Base-by-base conservation (phyloP, 371 early-diverging fungal species). In the Enterocytospora artemiae region DNA sequence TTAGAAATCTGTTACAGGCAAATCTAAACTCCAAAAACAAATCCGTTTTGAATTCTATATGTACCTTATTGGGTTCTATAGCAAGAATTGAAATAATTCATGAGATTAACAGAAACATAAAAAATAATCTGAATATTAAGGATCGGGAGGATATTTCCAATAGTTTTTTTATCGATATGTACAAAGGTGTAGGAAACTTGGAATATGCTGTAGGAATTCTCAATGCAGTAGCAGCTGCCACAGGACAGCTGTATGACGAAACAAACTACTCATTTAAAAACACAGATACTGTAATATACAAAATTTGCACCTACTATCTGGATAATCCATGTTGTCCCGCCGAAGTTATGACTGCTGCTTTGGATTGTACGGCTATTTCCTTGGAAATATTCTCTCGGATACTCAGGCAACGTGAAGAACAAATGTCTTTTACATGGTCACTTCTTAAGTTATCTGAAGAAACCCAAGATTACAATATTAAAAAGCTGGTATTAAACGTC, bases 81-180 rank as follows among this genome's bases (percentile, higher is more conserved):
- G 63, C 66, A 7, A 55, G 73, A 41, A 72, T 72, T 12, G 73
- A 72, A 56, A 14, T 63, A 20, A 9, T 24, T 0, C 27, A 52
- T 18, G 43, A 20, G 1, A 54, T 59, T 9, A 28, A 30, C 45
- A 20, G 25, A n/a, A n/a, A n/a, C n/a, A n/a, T n/a, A n/a, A n/a
- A n/a, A n/a, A n/a, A n/a, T n/a, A n/a, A n/a, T n/a, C n/a, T n/a
- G n/a, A n/a, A n/a, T n/a, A n/a, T n/a, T n/a, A n/a, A n/a, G n/a
- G n/a, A n/a, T n/a, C n/a, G n/a, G n/a, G n/a, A n/a, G n/a, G n/a
- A n/a, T n/a, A n/a, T n/a, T n/a, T n/a, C n/a, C n/a, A n/a, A n/a
- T 12, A 36, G 45, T 44, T 65, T 65, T 44, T 72, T 68, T 28
- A 44, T 20, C n/a, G 32, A 36, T 28, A 48, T 57, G 61, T n/a